Percentiles rank a stretch among this genome's conserved stretches.
Evolutionary conservation across 2,329 filamentous ascomycete genomes (phyloP).

Genomic region (Botrytis tulipae): DNA sequence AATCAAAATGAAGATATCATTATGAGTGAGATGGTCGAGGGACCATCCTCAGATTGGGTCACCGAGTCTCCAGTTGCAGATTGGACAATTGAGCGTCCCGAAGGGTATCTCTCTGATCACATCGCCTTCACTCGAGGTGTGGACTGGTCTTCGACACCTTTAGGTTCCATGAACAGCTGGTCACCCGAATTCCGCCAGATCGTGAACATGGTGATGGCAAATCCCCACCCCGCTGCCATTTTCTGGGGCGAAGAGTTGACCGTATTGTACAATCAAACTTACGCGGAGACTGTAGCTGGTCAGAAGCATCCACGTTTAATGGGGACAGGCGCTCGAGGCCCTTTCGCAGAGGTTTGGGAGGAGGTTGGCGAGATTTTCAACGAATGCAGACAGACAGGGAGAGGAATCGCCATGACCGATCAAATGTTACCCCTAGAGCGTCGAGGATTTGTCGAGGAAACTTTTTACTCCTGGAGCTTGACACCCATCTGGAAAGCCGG

Average conservation of each 20-base stretch:
- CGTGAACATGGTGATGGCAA: conserved; percentile 78
- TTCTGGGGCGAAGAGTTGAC: conserved; percentile 71
- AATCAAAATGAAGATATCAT: background rate
- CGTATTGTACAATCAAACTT: conserved; percentile 70
- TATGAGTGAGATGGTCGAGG: background rate
- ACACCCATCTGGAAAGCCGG: conserved; percentile 66
- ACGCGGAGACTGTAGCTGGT: conserved; percentile 67
- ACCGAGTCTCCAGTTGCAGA: background rate
- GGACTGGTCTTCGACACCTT: conserved; percentile 69
- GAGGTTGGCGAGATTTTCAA: conserved; percentile 66
- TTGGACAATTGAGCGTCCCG: background rate
- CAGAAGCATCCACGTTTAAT: conserved; percentile 74
- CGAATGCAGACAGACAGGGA: conserved; percentile 64
- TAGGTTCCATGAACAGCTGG: conserved; percentile 67
- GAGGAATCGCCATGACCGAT: conserved; percentile 78
- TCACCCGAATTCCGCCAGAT: conserved; percentile 71
- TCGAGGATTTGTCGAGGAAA: conserved; percentile 66
- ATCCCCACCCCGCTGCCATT: conserved; percentile 69
- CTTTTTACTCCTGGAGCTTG: conserved; percentile 79
- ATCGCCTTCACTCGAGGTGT: conserved; percentile 68
- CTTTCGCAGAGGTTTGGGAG: conserved; percentile 73
- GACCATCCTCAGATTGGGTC: background rate
- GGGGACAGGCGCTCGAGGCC: conserved; percentile 46
- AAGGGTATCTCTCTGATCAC: conserved; percentile 60
- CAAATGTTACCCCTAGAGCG: conserved; percentile 72